Evolutionary conservation across 139 green algal genomes (phyloP).

Genomic region (Nannochloris sp.): DNA sequence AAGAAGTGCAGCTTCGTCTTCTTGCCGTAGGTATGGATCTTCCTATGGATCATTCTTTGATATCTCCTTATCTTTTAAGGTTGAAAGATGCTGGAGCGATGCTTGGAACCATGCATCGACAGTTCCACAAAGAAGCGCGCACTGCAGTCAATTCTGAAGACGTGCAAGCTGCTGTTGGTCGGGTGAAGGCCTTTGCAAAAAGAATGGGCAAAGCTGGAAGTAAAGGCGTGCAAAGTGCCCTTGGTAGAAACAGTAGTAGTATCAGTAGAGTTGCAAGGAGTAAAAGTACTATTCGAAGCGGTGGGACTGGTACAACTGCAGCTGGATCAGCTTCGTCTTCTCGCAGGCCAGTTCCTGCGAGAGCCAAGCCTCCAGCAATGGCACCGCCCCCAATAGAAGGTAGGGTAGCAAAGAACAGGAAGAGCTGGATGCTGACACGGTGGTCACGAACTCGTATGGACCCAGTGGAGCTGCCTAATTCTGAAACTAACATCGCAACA

Average conservation of each 20-base stretch:
- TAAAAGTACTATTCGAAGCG: neutral
- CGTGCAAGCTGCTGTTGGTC: conserved; percentile 16
- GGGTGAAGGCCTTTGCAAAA: neutral
- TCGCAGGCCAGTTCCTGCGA: neutral
- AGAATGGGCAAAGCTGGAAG: neutral
- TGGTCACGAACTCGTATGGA: neutral
- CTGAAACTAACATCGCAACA: neutral
- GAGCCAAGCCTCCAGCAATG: neutral
- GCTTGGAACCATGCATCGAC: conserved; percentile 23
- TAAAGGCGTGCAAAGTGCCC: neutral
- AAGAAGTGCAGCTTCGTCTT: conserved; percentile 25
- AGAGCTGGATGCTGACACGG: neutral
- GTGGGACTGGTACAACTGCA: neutral
- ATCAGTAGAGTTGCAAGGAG: neutral
- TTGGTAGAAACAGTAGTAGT: no score
- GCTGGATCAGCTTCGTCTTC: neutral
- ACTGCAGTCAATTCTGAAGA: conserved; percentile 14
- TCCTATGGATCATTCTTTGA: conserved; percentile 6
- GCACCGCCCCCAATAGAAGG: neutral
- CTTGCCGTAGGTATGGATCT: conserved; percentile 30
- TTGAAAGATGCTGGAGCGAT: conserved; percentile 31
- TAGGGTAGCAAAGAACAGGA: neutral
- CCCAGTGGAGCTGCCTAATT: neutral
- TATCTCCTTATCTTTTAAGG: conserved; percentile 15
- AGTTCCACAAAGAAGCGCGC: conserved; percentile 20